phyloP scores from a whole-genome alignment of 306 rosid genomes.

The Malus sieversii region DNA sequence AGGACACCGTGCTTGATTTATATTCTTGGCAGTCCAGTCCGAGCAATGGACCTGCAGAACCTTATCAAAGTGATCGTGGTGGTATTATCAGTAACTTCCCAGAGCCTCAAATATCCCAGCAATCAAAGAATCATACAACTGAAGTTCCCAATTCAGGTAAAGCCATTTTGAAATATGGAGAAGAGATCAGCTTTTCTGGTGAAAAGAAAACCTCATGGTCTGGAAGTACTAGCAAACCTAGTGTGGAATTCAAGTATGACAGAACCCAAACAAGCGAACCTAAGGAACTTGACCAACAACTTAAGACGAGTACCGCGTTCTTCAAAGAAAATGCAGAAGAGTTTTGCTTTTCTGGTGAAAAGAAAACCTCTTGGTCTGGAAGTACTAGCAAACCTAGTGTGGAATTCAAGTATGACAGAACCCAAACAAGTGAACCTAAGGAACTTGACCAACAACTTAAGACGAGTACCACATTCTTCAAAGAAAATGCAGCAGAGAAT shows the following conservation, averaged over 20 bases:
- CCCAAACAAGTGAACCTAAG: constrained; percentile 41
- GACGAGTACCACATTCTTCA: constrained; percentile 34
- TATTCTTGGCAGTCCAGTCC: constrained; percentile 58
- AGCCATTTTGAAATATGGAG: constrained; percentile 34
- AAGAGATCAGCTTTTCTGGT: constrained; percentile 31
- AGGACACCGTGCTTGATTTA: constrained; percentile 64
- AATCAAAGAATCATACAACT: constrained; percentile 31
- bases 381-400: constrained; percentile 42
- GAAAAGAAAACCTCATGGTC: constrained; percentile 52
- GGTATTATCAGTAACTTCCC: constrained; percentile 20
- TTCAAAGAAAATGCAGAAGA: constrained; percentile 52
- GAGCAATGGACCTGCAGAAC: constrained; percentile 51
- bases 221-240: constrained; percentile 54
- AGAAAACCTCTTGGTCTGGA: constrained; percentile 54
- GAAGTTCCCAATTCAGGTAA: constrained; percentile 37
- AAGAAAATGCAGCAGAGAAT: constrained; percentile 52
- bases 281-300: constrained; percentile 43
- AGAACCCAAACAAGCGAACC: constrained; percentile 38
- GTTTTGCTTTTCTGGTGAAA: constrained; percentile 5
- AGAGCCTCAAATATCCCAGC: constrained; percentile 40
- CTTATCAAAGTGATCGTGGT: constrained; percentile 40
- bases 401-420: constrained; percentile 35
- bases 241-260: constrained; percentile 35
- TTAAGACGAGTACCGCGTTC: constrained; percentile 35
- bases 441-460: constrained; percentile 46